Percentiles rank a stretch among this genome's conserved stretches.
phyloP scores from a whole-genome alignment of 2,329 filamentous ascomycete genomes.

The Hypoxylon sp. region DNA sequence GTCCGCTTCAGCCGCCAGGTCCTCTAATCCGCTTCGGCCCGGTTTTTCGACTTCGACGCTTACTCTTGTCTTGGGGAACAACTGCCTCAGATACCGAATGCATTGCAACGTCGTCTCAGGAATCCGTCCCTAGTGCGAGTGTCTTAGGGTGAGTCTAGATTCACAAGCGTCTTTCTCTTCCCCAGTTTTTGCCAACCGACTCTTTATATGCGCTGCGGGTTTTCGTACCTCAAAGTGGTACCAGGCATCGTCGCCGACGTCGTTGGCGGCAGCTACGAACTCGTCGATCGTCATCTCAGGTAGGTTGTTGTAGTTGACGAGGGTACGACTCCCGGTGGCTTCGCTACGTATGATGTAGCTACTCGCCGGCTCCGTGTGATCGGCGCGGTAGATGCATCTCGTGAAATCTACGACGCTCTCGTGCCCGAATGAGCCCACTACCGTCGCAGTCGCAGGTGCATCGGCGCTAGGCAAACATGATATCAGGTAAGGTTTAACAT shows the following conservation, averaged over 20 bases:
- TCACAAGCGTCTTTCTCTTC: slow-evolving; percentile 16
- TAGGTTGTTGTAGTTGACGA: slow-evolving; percentile 76
- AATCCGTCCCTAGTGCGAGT: slow-evolving; percentile 67
- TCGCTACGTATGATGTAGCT: slow-evolving; percentile 76
- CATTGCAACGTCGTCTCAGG: slow-evolving; percentile 70
- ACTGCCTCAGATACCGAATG: slow-evolving; percentile 65
- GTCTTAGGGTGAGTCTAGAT: slow-evolving; percentile 40
- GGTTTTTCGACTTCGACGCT: slow-evolving; percentile 82
- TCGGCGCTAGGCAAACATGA: slow-evolving; percentile 65
- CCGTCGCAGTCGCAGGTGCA: slow-evolving; percentile 63
- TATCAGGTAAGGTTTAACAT: slow-evolving; percentile 58
- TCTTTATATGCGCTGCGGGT: slow-evolving; percentile 11
- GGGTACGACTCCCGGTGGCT: slow-evolving; percentile 71
- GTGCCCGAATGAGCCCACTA: slow-evolving; percentile 66
- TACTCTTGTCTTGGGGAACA: slow-evolving; percentile 60
- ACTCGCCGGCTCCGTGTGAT: slow-evolving; percentile 68
- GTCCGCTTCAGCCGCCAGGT: slow-evolving; percentile 72
- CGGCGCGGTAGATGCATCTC: slow-evolving; percentile 70
- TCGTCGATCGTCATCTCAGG: slow-evolving; percentile 74
- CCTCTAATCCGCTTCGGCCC: slow-evolving; percentile 66
- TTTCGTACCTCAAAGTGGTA: slow-evolving; percentile 76
- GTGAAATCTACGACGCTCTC: slow-evolving; percentile 59
- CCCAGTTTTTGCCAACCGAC: slow-evolving; percentile 3
- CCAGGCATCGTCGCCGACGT: slow-evolving; percentile 61
- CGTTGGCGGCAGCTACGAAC: slow-evolving; percentile 61